Evolutionary conservation across 768 basidiomycete species (phyloP), one percentile per base, ranked within the genome.

Genomic region (Lactarius psammicola): DNA sequence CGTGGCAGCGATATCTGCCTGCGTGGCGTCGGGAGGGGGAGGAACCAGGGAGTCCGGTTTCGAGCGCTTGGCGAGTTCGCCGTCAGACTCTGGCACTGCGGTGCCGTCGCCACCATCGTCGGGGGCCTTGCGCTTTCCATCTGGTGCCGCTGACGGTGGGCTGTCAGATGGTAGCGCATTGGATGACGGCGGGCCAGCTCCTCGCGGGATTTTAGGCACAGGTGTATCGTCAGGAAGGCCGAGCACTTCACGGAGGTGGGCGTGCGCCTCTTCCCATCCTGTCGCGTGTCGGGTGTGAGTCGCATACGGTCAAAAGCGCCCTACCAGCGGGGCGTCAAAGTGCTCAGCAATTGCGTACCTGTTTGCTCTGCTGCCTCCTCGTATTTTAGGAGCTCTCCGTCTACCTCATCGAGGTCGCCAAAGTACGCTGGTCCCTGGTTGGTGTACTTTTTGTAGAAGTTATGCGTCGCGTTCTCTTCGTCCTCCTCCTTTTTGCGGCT

Each of bases 371-470:
- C 84, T 63, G 81, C 80, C 51, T 76, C 77, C 76, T 98, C 96
- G 65, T 81, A 91, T 61, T 85, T 81, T 18, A 94, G 73, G 34
- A 99, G 74, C n/a, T 77, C 77, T 9, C 81, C 86, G 61, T 85
- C 87, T 3, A 77, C 76, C 74, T 99, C 95, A 73, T 98, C 96
- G 17, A 88, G 70, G 72, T 99, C 94, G 9, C 96, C 95, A 75
- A 90, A 98, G 74, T 99, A 98, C 0, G 84, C 82, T 1, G 92
- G 92, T 0, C 90, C 92, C 73, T 94, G 92, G 70, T 89, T 86
- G 78, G 87, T 84, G 74, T 95, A 98, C 75, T 92, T 93, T 77
- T 91, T 91, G 77, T 93, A 95, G 73, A 83, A 90, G 0, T 83
- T 81, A 23, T 87, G 77, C 0, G 87, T 84, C 67, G 85, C 85